phyloP scores from a whole-genome alignment of 2,329 filamentous ascomycete genomes.

The Trichoderma koningii region DNA sequence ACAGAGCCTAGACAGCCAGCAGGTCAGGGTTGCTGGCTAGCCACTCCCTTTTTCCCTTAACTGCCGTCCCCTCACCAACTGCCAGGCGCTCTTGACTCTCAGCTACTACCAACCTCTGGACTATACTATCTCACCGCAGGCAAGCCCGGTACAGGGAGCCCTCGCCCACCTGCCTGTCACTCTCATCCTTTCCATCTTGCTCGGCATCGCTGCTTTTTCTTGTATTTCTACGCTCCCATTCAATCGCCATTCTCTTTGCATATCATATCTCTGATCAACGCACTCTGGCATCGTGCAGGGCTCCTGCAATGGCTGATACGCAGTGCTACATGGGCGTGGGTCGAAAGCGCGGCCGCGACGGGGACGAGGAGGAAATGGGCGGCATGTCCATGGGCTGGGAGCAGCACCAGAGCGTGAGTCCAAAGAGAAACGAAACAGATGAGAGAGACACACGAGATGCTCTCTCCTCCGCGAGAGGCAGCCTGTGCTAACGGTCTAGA shows the following conservation, averaged over 20 bases:
- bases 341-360: conserved; percentile 51
- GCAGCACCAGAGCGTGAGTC: conserved; percentile 54
- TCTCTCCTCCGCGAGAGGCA: not conserved
- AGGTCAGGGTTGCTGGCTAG: no score
- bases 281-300: not conserved
- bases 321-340: conserved; percentile 39
- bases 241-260: conserved; percentile 16
- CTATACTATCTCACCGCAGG: no score
- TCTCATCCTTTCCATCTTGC: no score
- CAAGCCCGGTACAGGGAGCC: no score
- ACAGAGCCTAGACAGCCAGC: no score
- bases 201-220: no score
- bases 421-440: not conserved
- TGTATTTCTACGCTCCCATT: no score
- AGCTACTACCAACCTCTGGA: no score
- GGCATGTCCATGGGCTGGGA: conserved; percentile 47
- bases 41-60: no score
- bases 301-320: conserved; percentile 42
- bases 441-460: not conserved
- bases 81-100: no score
- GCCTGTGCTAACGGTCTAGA: conserved; percentile 30
- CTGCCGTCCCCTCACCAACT: no score
- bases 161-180: no score
- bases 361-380: conserved; percentile 45
- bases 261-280: not conserved